Percentiles rank a stretch among this genome's conserved stretches.
phyloP scores from a whole-genome alignment of 2,329 filamentous ascomycete genomes.

The Sarocladiaceae sp. region DNA sequence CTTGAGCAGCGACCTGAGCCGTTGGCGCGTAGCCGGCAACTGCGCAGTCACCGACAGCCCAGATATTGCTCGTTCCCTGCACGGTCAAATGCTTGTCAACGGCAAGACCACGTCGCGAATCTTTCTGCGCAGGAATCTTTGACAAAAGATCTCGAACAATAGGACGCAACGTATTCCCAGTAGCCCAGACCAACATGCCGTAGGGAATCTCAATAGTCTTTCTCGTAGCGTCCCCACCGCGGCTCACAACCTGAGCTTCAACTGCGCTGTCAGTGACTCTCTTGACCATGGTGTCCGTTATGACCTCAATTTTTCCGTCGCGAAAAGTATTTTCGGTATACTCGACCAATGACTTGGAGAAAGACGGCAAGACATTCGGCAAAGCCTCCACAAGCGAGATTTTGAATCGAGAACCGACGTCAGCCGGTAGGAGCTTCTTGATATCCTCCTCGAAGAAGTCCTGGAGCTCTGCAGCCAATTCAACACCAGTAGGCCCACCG shows the following conservation, averaged over 20 bases:
- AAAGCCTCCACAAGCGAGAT: slow-evolving; percentile 97
- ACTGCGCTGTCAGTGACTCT: slow-evolving; percentile 90
- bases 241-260: slow-evolving; percentile 77
- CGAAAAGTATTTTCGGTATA: slow-evolving; percentile 99
- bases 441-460: slow-evolving; percentile 99
- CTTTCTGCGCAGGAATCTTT: slow-evolving; percentile 90
- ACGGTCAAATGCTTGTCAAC: slow-evolving; percentile 99
- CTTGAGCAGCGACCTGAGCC: slow-evolving; percentile 92
- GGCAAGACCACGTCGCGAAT: slow-evolving; percentile 88
- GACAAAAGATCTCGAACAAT: slow-evolving; percentile 87
- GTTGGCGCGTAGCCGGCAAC: slow-evolving; percentile 97
- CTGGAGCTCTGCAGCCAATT: slow-evolving; percentile 96
- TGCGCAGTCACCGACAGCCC: slow-evolving; percentile 96
- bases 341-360: slow-evolving; percentile 98
- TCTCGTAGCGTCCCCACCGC: slow-evolving; percentile 87
- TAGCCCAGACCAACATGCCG: slow-evolving; percentile 96
- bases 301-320: slow-evolving; percentile 96
- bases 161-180: slow-evolving; percentile 87
- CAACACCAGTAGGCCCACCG: slow-evolving; percentile 92
- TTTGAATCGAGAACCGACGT: slow-evolving; percentile 91
- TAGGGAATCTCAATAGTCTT: slow-evolving; percentile 79
- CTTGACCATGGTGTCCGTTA: slow-evolving; percentile 99
- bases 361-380: slow-evolving; percentile 94
- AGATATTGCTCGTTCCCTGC: slow-evolving; percentile 94
- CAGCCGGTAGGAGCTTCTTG: slow-evolving; percentile 95